Evolutionary conservation across 352 stramenopile genomes (phyloP).

Genomic region (Globisporangium spiculum): DNA sequence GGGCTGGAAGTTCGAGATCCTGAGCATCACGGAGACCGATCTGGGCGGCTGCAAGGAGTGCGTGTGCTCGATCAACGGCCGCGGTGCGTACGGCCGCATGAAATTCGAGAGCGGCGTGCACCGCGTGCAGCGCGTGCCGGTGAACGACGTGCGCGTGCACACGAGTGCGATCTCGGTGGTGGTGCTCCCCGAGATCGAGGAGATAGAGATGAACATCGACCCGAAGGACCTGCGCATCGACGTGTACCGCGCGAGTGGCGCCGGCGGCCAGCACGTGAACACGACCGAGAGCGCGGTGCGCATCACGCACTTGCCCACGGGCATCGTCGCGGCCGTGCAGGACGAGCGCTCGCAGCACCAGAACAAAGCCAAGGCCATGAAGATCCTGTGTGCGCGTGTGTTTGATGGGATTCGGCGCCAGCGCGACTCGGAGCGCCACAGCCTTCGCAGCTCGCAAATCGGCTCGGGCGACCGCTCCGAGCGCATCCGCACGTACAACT

Average conservation of each 20-base stretch:
- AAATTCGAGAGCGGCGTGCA: conserved; percentile 99
- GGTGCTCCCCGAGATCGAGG: conserved; percentile 92
- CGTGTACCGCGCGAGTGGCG: conserved; percentile 95
- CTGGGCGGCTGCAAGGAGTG: conserved; percentile 85
- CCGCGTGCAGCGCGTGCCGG: conserved; percentile 96
- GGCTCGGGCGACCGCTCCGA: conserved; percentile 95
- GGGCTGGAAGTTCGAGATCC: conserved; percentile 90
- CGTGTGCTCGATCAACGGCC: conserved; percentile 62
- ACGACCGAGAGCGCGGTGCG: conserved; percentile 97
- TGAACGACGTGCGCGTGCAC: conserved; percentile 96
- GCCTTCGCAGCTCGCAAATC: conserved; percentile 85
- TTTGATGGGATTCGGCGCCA: conserved; percentile 92
- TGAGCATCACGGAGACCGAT: conserved; percentile 84
- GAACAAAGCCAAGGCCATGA: conserved; percentile 98
- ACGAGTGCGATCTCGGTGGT: conserved; percentile 98
- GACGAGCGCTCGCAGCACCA: conserved; percentile 97
- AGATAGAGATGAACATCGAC: conserved; percentile 88
- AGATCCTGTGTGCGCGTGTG: conserved; percentile 94
- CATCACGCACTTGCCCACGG: conserved; percentile 96
- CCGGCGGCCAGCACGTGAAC: conserved; percentile 99
- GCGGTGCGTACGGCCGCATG: conserved; percentile 94
- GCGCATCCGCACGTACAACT: conserved; percentile 99
- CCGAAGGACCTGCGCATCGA: conserved; percentile 96
- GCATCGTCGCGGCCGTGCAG: conserved; percentile 86
- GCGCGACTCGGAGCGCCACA: conserved; percentile 53